Evolutionary conservation across 352 stramenopile genomes (phyloP).

Genomic region (Phytophthora megakarya): DNA sequence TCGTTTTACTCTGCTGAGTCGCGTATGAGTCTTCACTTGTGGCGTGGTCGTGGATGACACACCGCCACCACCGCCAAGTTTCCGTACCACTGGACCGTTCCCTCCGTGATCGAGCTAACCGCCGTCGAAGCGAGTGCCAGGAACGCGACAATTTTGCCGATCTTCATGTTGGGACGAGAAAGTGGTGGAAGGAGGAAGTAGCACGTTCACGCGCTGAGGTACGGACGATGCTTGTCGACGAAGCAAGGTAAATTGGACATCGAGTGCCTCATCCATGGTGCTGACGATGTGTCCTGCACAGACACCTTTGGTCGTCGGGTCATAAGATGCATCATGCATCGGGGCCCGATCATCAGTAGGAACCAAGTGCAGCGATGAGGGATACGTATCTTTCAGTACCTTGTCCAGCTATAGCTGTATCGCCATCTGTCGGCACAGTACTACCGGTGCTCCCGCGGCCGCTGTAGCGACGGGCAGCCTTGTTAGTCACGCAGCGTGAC

Average conservation of each 20-base stretch:
- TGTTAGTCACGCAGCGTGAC: too few relatives aligned
- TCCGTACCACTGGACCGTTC: slow-evolving; percentile 9
- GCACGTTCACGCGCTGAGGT: slow-evolving; percentile 21
- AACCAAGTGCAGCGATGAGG: slow-evolving; percentile 1
- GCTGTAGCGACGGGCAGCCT: too few relatives aligned
- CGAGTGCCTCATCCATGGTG: neutral
- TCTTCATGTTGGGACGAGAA: slow-evolving; percentile 27
- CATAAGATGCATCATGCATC: slow-evolving; percentile 25
- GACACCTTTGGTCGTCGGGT: slow-evolving; percentile 15
- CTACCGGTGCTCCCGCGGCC: too few relatives aligned
- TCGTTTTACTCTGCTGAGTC: slow-evolving; percentile 8
- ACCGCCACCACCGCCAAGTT: slow-evolving; percentile 22
- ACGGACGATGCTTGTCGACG: slow-evolving; percentile 24
- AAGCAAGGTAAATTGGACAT: slow-evolving; percentile 33
- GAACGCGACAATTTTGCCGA: slow-evolving; percentile 34
- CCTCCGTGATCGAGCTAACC: slow-evolving; percentile 24
- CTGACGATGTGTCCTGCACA: slow-evolving; percentile 27
- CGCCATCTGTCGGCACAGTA: slow-evolving; percentile 12
- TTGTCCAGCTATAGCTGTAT: slow-evolving; percentile 7
- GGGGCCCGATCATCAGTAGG: neutral
- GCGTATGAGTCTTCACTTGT: slow-evolving; percentile 26
- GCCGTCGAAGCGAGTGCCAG: slow-evolving; percentile 20
- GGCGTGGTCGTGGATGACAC: slow-evolving; percentile 18
- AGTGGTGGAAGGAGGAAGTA: slow-evolving; percentile 4
- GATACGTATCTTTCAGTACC: too few relatives aligned